Conservation (phyloP, 805 yeast genomes). For the Diddensiella santjacobensis region DNA sequence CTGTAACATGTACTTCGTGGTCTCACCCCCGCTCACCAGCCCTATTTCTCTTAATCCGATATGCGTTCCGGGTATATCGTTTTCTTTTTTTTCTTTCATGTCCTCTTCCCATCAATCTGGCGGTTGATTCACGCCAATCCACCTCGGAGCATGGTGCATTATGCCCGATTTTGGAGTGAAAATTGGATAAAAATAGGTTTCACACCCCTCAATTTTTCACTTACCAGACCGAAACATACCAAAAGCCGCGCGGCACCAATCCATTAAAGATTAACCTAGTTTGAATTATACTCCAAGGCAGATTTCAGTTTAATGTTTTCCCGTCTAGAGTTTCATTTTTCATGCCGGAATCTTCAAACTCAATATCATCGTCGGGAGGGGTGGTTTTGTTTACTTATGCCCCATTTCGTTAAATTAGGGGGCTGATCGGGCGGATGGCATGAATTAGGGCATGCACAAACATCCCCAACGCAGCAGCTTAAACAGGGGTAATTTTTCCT, state of each 20-base stretch:
- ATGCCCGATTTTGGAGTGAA: not conserved
- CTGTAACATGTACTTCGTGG: not conserved
- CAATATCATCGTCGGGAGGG: not conserved
- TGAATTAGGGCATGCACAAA: not conserved
- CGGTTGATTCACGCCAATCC: no score
- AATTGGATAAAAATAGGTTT: not conserved
- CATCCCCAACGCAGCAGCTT: no score
- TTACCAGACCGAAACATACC: no score
- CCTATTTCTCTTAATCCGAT: no score
- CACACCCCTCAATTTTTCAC: no score
- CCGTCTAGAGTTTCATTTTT: not conserved
- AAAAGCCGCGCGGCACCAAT: no score
- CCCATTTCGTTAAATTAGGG: not conserved
- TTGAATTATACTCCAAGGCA: not conserved
- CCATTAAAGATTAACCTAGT: not conserved
- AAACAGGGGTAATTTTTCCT: no score
- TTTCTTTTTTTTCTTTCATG: no score
- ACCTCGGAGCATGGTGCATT: not conserved
- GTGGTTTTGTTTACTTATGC: not conserved
- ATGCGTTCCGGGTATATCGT: no score
- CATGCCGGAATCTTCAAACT: not conserved
- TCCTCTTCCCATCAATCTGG: not conserved
- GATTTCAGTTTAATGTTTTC: not conserved
- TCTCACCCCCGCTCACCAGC: not conserved
- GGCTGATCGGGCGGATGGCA: not conserved